Conservation (phyloP, 129 eudicot species). For the Lonicera japonica region DNA sequence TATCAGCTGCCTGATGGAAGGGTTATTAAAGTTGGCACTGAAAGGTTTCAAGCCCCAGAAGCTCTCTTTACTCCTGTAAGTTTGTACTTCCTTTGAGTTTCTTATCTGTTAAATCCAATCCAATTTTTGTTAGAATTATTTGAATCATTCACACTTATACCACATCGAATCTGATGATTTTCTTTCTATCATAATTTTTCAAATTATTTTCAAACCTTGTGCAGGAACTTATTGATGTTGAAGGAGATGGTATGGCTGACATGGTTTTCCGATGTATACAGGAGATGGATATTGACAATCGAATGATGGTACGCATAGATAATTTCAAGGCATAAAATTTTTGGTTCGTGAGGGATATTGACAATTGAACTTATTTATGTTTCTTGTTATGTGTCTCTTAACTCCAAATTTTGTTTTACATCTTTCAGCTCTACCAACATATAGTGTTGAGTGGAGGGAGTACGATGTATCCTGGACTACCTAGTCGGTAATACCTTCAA, state of each 20-base stretch:
- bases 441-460: slow-evolving; percentile 98
- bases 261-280: slow-evolving; percentile 98
- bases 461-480: slow-evolving; percentile 99
- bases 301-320: slow-evolving; percentile 69
- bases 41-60: slow-evolving; percentile 96
- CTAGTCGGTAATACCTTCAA: slow-evolving; percentile 72
- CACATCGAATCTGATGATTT: too few relatives aligned
- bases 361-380: background rate
- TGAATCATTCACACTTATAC: too few relatives aligned
- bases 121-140: background rate
- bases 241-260: slow-evolving; percentile 99
- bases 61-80: slow-evolving; percentile 97
- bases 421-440: slow-evolving; percentile 94
- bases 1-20: slow-evolving; percentile 97
- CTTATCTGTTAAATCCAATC: slow-evolving; percentile 5
- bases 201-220: too few relatives aligned
- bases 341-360: background rate
- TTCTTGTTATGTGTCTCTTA: slow-evolving; percentile 1
- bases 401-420: slow-evolving; percentile 1
- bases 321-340: background rate
- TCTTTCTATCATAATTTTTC: too few relatives aligned
- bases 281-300: slow-evolving; percentile 98
- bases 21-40: slow-evolving; percentile 94
- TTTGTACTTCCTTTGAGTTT: slow-evolving; percentile 1
- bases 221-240: slow-evolving; percentile 96